Conservation (phyloP, 352 stramenopile species). For the Pythium rishiriense region DNA sequence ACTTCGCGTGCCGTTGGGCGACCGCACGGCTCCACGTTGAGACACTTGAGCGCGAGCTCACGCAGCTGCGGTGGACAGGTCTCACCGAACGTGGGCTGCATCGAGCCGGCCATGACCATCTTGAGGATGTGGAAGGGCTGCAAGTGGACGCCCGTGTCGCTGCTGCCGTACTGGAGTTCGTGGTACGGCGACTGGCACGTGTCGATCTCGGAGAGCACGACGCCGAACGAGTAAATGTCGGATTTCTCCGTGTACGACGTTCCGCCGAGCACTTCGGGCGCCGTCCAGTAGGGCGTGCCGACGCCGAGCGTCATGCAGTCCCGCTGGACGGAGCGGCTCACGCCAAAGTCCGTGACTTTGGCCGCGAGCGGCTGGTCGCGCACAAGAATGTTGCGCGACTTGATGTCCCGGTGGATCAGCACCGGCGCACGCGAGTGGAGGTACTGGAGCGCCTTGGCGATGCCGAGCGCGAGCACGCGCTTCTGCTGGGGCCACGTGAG, state of each 20-base stretch:
- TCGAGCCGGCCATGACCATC: constrained; percentile 39
- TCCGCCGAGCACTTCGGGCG: constrained; percentile 64
- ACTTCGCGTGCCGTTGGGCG: constrained; percentile 22
- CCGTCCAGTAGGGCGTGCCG: constrained; percentile 82
- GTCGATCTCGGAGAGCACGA: constrained; percentile 27
- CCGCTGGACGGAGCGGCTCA: constrained; percentile 35
- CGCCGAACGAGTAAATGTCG: constrained; percentile 61
- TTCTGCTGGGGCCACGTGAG: constrained; percentile 49
- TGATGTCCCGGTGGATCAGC: constrained; percentile 57
- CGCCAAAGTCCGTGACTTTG: constrained; percentile 84
- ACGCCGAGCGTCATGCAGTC: constrained; percentile 55
- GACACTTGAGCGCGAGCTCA: constrained; percentile 14
- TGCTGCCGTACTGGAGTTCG: constrained; percentile 19
- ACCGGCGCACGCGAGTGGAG: constrained; percentile 37
- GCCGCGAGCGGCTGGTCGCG: constrained; percentile 39
- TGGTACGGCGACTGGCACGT: constrained; percentile 26
- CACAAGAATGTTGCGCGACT: constrained; percentile 52
- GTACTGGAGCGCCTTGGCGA: constrained; percentile 46
- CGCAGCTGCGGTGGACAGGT: constrained; percentile 34
- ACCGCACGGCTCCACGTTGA: constrained; percentile 12
- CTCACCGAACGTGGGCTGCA: constrained; percentile 42
- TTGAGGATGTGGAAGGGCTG: constrained; percentile 55
- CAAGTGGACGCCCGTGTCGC: constrained; percentile 26
- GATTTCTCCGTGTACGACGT: constrained; percentile 53
- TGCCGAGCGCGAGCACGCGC: constrained; percentile 42